A percentile compares a stretch with the other conserved stretches of the same genome.
phyloP scores from a whole-genome alignment of 768 basidiomycete species.

The Candolleomyces eurysporus region DNA sequence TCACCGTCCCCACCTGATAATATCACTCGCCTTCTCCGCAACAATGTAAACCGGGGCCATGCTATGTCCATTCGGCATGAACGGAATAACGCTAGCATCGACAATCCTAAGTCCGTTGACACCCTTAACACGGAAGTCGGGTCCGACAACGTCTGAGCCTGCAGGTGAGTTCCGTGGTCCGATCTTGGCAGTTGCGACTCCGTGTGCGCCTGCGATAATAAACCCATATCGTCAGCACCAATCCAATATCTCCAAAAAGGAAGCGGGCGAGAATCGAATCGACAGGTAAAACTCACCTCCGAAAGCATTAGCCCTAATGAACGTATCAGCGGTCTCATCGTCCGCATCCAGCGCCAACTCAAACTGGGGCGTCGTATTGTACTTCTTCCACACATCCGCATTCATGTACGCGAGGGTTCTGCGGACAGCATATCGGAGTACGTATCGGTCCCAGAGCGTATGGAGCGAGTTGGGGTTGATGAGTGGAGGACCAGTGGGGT shows the following conservation, averaged over 20 bases:
- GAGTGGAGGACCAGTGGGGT: constrained; percentile 43
- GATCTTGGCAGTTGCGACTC: not conserved
- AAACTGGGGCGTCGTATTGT: not conserved
- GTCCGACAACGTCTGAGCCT: not conserved
- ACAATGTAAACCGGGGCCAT: constrained; percentile 1
- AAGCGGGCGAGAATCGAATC: no score
- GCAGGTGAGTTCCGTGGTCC: not conserved
- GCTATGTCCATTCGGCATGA: not conserved
- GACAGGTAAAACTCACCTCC: no score
- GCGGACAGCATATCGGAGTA: constrained; percentile 16
- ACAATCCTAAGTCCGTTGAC: not conserved
- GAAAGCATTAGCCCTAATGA: not conserved
- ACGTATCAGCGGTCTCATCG: not conserved
- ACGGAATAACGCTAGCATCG: not conserved
- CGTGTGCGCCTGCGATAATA: not conserved
- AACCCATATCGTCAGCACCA: no score
- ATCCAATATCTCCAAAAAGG: no score
- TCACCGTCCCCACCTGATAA: not conserved
- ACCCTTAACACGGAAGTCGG: not conserved
- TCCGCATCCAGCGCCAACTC: not conserved
- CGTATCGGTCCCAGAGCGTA: constrained; percentile 26
- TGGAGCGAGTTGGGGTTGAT: constrained; percentile 49
- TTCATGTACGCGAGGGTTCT: not conserved
- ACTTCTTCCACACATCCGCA: not conserved
- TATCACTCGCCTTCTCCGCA: constrained; percentile 7